phyloP scores from a whole-genome alignment of 495 filamentous ascomycete species.

The Jackrogersella multiformis region DNA sequence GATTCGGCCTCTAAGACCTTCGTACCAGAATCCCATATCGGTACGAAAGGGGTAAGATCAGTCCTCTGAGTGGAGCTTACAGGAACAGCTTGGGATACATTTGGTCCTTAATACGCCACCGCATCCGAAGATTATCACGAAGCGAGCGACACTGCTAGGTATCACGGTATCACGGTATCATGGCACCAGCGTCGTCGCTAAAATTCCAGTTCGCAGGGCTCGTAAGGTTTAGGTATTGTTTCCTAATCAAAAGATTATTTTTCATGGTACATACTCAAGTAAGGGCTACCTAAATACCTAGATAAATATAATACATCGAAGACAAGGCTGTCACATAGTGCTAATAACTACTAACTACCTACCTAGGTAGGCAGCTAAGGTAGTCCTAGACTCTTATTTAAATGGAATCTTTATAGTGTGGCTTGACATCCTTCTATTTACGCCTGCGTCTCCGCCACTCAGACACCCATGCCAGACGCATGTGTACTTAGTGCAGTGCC shows the following conservation, averaged over 20 bases:
- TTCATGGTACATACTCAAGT: no score
- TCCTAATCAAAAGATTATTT: neutral
- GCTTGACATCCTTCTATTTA: constrained; percentile 30
- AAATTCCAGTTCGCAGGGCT: constrained; percentile 1
- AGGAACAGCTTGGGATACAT: constrained; percentile 20
- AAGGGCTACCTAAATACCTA: constrained; percentile 9
- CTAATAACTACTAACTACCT: no score
- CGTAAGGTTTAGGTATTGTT: constrained; percentile 22
- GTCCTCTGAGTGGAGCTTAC: constrained; percentile 21
- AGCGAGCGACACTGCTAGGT: neutral
- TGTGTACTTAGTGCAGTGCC: no score
- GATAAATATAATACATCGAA: constrained; percentile 1
- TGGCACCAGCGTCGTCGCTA: constrained; percentile 24
- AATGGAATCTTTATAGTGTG: no score
- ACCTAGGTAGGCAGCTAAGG: no score
- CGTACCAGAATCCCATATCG: constrained; percentile 17
- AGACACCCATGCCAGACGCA: neutral
- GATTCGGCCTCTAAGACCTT: constrained; percentile 36
- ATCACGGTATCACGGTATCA: constrained; percentile 16
- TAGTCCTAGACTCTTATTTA: no score
- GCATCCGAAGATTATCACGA: constrained; percentile 23
- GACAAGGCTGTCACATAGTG: constrained; percentile 10
- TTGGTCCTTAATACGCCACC: constrained; percentile 23
- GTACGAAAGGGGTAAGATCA: constrained; percentile 26
- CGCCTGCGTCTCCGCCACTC: constrained; percentile 16